Conservation (phyloP, 2,329 filamentous ascomycete genomes). For the Lomentospora prolificans region DNA sequence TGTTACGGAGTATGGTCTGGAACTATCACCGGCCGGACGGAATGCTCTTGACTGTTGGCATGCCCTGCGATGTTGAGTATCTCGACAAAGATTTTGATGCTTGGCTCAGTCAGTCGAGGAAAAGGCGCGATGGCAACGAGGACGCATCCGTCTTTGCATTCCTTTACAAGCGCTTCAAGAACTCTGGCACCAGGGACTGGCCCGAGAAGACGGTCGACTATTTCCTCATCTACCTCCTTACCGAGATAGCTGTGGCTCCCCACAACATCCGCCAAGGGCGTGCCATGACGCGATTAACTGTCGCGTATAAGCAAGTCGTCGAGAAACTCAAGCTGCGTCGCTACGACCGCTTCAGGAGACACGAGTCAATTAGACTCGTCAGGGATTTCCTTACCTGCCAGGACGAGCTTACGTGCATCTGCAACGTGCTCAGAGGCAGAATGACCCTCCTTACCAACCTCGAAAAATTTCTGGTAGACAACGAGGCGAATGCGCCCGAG, state of each 20-base stretch:
- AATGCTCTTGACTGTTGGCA: conserved; percentile 11
- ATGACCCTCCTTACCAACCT: background rate
- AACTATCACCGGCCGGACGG: background rate
- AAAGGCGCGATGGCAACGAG: background rate
- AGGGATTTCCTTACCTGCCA: background rate
- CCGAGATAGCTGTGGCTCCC: background rate
- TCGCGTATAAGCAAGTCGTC: background rate
- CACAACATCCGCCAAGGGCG: background rate
- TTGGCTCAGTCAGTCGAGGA: background rate
- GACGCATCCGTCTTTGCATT: background rate
- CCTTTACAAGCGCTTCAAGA: background rate
- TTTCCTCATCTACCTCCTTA: background rate
- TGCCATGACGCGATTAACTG: background rate
- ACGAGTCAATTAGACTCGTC: background rate
- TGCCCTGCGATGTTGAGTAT: conserved; percentile 32
- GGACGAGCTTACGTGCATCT: background rate
- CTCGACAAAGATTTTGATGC: conserved; percentile 32
- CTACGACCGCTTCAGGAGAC: background rate
- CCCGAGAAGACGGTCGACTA: background rate
- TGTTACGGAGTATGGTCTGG: background rate
- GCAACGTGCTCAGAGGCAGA: background rate
- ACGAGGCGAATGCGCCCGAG: background rate
- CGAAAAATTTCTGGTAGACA: background rate
- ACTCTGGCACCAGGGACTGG: background rate
- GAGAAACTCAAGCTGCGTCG: background rate